Percentiles rank a stretch among this genome's conserved stretches.
phyloP scores from a whole-genome alignment of 2,329 filamentous ascomycete genomes.

The Cladorrhinum sp. region DNA sequence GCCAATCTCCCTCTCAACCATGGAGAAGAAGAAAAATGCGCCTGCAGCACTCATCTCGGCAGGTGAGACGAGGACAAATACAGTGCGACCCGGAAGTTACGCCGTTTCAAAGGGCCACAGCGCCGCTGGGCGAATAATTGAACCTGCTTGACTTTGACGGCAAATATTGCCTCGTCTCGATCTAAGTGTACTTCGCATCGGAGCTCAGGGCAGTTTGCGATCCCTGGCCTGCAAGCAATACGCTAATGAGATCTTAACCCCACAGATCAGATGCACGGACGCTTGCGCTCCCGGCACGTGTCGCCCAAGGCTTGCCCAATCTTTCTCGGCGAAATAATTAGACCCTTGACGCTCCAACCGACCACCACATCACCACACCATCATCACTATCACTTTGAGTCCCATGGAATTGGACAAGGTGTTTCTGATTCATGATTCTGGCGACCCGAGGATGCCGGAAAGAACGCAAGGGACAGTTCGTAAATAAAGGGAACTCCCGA shows the following conservation, averaged over 20 bases:
- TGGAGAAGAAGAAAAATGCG: not conserved
- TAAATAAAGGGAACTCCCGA: not conserved
- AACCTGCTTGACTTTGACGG: too few relatives aligned
- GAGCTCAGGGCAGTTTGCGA: slow-evolving; percentile 2
- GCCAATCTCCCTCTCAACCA: not conserved
- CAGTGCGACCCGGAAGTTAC: not conserved
- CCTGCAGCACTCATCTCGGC: slow-evolving; percentile 1
- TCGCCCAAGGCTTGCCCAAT: slow-evolving; percentile 1
- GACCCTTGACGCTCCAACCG: not conserved
- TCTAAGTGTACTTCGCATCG: not conserved
- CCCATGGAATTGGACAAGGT: not conserved
- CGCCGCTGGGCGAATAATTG: not conserved
- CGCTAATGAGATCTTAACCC: not conserved
- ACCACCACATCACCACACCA: not conserved
- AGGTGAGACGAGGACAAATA: not conserved
- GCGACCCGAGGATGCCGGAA: not conserved
- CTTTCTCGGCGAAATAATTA: slow-evolving; percentile 4
- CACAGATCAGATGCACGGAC: not conserved
- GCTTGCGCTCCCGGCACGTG: slow-evolving; percentile 6
- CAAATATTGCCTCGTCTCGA: not conserved
- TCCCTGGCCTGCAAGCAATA: not conserved
- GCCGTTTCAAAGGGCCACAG: not conserved
- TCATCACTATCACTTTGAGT: not conserved
- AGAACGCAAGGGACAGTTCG: not conserved
- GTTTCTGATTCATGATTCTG: not conserved